A percentile compares a stretch with the other conserved stretches of the same genome.
Evolutionary conservation across 2,329 filamentous ascomycete species (phyloP).

Genomic region (Myriosclerotinia duriaeana): DNA sequence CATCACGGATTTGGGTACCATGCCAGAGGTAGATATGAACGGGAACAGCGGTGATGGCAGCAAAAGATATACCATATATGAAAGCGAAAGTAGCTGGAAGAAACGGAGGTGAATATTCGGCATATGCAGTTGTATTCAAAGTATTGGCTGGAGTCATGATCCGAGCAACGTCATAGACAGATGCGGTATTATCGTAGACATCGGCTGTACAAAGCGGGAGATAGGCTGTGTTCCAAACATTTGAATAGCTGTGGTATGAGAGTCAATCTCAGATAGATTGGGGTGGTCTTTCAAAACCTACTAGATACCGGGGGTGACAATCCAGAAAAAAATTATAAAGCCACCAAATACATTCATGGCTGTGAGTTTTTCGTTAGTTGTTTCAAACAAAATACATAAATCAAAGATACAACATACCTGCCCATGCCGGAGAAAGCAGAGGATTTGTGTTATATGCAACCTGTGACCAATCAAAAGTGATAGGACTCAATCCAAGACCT

Average conservation of each 20-base stretch:
- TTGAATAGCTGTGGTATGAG: constrained; percentile 49
- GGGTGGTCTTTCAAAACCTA: background rate
- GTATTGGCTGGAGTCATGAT: constrained; percentile 56
- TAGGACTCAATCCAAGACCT: constrained; percentile 65
- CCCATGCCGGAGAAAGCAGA: constrained; percentile 63
- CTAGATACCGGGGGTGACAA: constrained; percentile 59
- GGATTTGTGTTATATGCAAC: constrained; percentile 44
- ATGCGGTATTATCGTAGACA: constrained; percentile 55
- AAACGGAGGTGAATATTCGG: constrained; percentile 37
- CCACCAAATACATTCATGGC: constrained; percentile 72
- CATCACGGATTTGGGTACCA: constrained; percentile 60
- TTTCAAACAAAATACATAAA: background rate
- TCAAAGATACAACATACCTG: constrained; percentile 48
- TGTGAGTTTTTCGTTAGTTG: constrained; percentile 35
- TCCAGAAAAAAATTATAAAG: constrained; percentile 62
- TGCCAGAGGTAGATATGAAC: constrained; percentile 68
- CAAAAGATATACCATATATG: constrained; percentile 65
- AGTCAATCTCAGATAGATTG: background rate
- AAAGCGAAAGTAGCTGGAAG: constrained; percentile 60
- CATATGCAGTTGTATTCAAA: constrained; percentile 62
- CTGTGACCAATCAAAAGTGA: constrained; percentile 77
- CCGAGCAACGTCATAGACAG: constrained; percentile 57
- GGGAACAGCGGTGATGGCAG: constrained; percentile 66
- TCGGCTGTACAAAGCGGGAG: constrained; percentile 49
- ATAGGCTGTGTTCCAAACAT: constrained; percentile 61